Conservation (phyloP, 2,329 filamentous ascomycete genomes). For the Epichloe baconii region DNA sequence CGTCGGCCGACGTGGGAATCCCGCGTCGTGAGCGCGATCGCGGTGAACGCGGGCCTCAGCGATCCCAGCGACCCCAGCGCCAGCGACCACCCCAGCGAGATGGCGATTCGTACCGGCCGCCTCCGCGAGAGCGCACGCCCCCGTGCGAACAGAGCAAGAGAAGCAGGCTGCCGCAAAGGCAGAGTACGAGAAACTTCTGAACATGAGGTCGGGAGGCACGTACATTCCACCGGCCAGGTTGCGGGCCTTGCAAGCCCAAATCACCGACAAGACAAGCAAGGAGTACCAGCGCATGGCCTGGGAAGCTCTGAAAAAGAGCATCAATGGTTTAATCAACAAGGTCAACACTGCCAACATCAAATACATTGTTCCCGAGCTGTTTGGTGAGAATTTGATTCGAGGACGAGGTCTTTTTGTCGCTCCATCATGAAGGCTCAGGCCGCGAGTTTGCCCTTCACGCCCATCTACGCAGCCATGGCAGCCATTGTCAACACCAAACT, state of each 20-base stretch:
- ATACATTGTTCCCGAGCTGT: conserved; percentile 88
- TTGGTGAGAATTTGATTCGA: conserved; percentile 84
- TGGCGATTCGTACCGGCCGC: conserved; percentile 38
- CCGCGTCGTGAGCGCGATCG: conserved; percentile 25
- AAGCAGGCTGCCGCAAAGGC: conserved; percentile 82
- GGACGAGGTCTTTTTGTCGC: conserved; percentile 88
- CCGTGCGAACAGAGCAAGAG: conserved; percentile 55
- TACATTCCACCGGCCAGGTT: conserved; percentile 91
- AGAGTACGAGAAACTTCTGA: conserved; percentile 85
- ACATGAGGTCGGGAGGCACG: conserved; percentile 85
- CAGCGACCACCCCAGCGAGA: conserved; percentile 20
- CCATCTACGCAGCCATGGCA: conserved; percentile 90
- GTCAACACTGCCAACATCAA: conserved; percentile 98
- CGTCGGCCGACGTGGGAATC: conserved; percentile 30
- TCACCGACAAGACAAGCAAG: conserved; percentile 90
- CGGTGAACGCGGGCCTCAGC: conserved; percentile 6
- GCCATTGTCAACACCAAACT: conserved; percentile 97
- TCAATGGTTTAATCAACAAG: conserved; percentile 98
- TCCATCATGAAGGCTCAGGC: conserved; percentile 98
- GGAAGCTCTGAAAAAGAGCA: conserved; percentile 97
- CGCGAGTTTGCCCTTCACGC: conserved; percentile 87
- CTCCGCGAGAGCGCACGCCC: conserved; percentile 20
- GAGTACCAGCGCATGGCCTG: conserved; percentile 99
- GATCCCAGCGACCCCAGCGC: conserved; percentile 15
- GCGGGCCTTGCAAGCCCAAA: conserved; percentile 85